Conservation (phyloP, 257 asterid species). For the Knoxia roxburghii region DNA sequence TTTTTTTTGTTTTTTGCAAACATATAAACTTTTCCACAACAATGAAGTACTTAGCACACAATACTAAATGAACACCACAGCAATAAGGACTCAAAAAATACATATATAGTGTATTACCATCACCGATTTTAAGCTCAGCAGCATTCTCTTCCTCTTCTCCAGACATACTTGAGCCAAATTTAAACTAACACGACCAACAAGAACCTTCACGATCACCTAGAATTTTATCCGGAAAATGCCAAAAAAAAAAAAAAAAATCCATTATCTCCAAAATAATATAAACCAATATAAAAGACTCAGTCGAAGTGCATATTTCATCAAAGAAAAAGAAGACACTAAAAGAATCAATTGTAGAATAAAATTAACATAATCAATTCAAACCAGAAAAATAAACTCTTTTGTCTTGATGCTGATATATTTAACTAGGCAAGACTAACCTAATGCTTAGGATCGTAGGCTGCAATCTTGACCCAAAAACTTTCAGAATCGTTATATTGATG, state of each 20-base stretch:
- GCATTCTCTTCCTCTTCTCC: constrained; percentile 9
- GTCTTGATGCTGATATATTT: too few relatives aligned
- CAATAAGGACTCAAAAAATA: background rate
- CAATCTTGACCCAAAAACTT: too few relatives aligned
- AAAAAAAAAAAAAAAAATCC: background rate
- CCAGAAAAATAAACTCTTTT: too few relatives aligned
- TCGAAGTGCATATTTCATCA: too few relatives aligned
- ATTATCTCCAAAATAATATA: background rate
- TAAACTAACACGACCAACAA: background rate
- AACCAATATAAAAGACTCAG: background rate
- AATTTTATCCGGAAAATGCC: background rate
- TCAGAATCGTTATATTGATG: too few relatives aligned
- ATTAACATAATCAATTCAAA: too few relatives aligned
- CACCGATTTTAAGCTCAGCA: constrained; percentile 10
- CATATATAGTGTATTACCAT: background rate
- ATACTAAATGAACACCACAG: background rate
- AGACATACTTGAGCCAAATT: background rate
- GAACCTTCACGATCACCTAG: background rate
- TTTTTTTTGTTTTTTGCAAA: too few relatives aligned
- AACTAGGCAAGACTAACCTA: too few relatives aligned
- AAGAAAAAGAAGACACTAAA: too few relatives aligned
- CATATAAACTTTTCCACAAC: background rate
- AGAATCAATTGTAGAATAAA: too few relatives aligned
- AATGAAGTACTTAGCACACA: background rate
- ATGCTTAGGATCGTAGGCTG: too few relatives aligned